A percentile compares a stretch with the other conserved stretches of the same genome.
phyloP scores from a whole-genome alignment of 768 basidiomycete genomes.

The Lactarius vividus region DNA sequence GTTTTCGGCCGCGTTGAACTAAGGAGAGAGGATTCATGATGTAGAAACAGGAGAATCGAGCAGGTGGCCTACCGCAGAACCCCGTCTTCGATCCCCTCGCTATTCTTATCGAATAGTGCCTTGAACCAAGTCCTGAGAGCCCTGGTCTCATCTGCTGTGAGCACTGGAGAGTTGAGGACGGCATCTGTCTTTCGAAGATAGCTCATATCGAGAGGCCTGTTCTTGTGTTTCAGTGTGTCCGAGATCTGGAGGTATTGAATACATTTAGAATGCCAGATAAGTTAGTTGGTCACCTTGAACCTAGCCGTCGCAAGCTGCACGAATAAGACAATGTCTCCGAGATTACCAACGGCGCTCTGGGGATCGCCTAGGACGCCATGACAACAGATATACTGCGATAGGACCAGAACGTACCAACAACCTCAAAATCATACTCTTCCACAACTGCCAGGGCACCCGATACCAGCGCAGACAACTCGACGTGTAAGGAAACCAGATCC shows the following conservation, averaged over 20 bases:
- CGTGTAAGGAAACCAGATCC: conserved; percentile 68
- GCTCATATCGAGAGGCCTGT: conserved; percentile 46
- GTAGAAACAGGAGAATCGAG: not conserved
- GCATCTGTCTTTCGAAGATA: conserved; percentile 50
- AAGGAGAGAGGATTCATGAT: conserved; percentile 2
- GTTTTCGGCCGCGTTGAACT: conserved; percentile 72
- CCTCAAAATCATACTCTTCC: conserved; percentile 76
- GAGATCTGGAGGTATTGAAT: conserved; percentile 44
- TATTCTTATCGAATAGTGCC: conserved; percentile 70
- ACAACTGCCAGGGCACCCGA: conserved; percentile 59
- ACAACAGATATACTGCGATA: not conserved
- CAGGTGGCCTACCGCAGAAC: conserved; percentile 41
- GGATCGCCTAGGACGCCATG: conserved; percentile 59
- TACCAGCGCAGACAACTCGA: conserved; percentile 61
- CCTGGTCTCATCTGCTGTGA: conserved; percentile 40
- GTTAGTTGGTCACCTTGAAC: conserved; percentile 49
- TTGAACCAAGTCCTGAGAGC: conserved; percentile 60
- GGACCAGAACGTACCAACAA: conserved; percentile 56
- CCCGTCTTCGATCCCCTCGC: conserved; percentile 81
- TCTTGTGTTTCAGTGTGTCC: conserved; percentile 46
- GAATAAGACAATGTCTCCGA: conserved; percentile 79
- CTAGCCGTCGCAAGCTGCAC: conserved; percentile 62
- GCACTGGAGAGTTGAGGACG: conserved; percentile 40
- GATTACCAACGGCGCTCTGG: conserved; percentile 73
- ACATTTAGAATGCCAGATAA: not conserved